Evolutionary conservation across 805 yeast species (phyloP), one percentile per base, ranked within the genome.

Genomic region (Tetrapisispora pingtungensis): DNA sequence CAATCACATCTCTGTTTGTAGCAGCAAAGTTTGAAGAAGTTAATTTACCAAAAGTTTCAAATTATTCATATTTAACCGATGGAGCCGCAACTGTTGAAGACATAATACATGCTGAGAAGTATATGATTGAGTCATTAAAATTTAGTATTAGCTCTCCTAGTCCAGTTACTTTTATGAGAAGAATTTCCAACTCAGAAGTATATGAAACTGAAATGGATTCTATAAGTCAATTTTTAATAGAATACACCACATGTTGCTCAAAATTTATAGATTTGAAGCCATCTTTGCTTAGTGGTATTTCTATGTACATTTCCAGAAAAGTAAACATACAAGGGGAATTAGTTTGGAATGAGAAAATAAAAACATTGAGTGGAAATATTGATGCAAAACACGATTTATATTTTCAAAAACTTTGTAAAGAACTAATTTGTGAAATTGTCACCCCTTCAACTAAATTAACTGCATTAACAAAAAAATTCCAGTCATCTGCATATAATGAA

Each of bases 1-100:
- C 96, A 5, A 84, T 93, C 1, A 85, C 95, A 1, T 74, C 89
- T 12, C 67, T 89, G 46, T 85, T 87, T 63, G 82, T 87, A 48
- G 95, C 96, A 34, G 94, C 96, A 14, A 88, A 88, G 65, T 85
- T 84, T 62, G 96, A 89, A 67, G 97, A 89, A 66, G 94, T 89
- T 24, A 83, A 80, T 59, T 73, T 87, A 10, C 97, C 96, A 10
- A 80, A 89, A 31, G 81, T 89, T 27, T 76, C 81, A 47, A 84
- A 85, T 62, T 89, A 85, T 60, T 84, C 95, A 3, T 84, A 83
- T 59, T 85, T 85, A 46, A 85, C 95, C 22, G 95, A 85, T 62
- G 90, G 90, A 39, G 84, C 87, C 3, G 84, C 80, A 57, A 74
- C 82, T 14, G 88, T 81, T 59, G 84, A 80, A 43, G 93, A 84